Evolutionary conservation across 345 rosid genomes (phyloP), one percentile per base, ranked within the genome.

Genomic region (Gossypium sturtianum): DNA sequence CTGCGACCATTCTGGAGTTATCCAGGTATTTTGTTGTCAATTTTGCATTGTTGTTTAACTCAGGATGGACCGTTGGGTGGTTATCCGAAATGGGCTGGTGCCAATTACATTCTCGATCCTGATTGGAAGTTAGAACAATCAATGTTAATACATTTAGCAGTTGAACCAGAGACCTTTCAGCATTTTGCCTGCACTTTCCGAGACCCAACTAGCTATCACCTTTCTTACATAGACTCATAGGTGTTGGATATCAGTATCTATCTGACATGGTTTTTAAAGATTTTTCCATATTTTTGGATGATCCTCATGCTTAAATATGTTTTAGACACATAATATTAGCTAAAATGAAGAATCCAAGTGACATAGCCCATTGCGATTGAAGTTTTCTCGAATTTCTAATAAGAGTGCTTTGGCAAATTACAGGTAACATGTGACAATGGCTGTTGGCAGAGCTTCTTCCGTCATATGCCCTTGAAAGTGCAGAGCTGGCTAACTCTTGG

Each of bases 1-100:
- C 20, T 20, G 19, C 23, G 11, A 75, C 43, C 16, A 48, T 56
- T 29, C 20, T 48, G 64, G 52, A 74, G 59, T 57, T 53, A 52
- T 63, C 49, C 59, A 65, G 80, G 78, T 77, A 25, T 49, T 72
- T 60, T 23, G 44, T n/a, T 66, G 66, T 72, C 41, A 52, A 1
- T 54, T 73, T 20, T 23, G 47, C n/a, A 2, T 43, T 48, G 25
- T 67, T 63, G 19, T 61, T 34, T 20, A 47, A 12, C 47, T 16
- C 29, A 2, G 29, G 48, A 17, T 29, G 56, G 23, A 71, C 68
- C 17, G 13, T 58, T 34, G 2, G 27, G 57, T 63, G 29, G 52
- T 23, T 41, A 15, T 53, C 1, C 47, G 27, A n/a, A 59, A 34
- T 34, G 41, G 41, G 41, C 41, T 22, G 8, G 74, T 38, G 19